Percentiles rank a stretch among this genome's conserved stretches.
Evolutionary conservation across 2,329 filamentous ascomycete species (phyloP).

Genomic region (Fusarium sp.): DNA sequence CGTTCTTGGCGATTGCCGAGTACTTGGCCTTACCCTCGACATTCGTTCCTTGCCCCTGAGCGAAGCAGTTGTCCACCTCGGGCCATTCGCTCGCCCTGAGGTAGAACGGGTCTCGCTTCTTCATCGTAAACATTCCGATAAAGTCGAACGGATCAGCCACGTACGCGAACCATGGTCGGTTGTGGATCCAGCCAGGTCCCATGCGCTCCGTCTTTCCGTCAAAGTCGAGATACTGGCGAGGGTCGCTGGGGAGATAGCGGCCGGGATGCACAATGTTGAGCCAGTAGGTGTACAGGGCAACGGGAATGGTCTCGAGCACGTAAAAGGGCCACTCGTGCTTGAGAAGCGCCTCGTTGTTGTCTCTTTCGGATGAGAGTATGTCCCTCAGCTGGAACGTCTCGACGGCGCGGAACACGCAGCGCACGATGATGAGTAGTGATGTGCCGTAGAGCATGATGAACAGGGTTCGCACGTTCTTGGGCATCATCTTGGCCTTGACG

Average conservation of each 20-base stretch:
- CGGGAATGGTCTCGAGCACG: constrained; percentile 56
- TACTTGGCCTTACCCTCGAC: constrained; percentile 16
- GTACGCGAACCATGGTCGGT: constrained; percentile 30
- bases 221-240: constrained; percentile 52
- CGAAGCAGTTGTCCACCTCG: constrained; percentile 32
- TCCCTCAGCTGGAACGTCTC: constrained; percentile 37
- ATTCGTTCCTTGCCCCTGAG: constrained; percentile 37
- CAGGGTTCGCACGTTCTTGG: constrained; percentile 34
- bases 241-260: constrained; percentile 51
- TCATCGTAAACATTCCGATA: constrained; percentile 36
- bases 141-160: constrained; percentile 38
- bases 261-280: constrained; percentile 57
- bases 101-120: constrained; percentile 38
- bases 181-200: constrained; percentile 42
- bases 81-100: constrained; percentile 33
- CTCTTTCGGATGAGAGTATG: constrained; percentile 16
- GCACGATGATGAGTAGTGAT: constrained; percentile 37
- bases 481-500: constrained; percentile 31
- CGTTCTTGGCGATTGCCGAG: constrained; percentile 16
- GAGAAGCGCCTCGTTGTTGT: constrained; percentile 44
- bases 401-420: constrained; percentile 40
- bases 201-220: constrained; percentile 51
- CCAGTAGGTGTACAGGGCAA: constrained; percentile 55
- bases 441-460: constrained; percentile 43
- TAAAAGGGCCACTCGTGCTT: constrained; percentile 60